phyloP scores from a whole-genome alignment of 306 rosid genomes.

The Chamaecrista fasciculata region DNA sequence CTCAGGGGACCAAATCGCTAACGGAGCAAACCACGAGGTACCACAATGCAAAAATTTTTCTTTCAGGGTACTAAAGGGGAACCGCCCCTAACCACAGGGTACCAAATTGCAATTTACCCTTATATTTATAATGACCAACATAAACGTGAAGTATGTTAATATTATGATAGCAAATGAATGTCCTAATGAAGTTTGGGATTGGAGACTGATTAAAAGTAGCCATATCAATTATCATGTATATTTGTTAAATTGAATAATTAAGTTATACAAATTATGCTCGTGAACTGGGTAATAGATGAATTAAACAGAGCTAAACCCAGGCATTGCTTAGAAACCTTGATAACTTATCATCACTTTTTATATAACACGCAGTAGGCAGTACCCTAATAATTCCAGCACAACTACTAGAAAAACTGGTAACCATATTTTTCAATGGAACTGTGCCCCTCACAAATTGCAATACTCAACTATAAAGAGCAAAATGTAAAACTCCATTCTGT shows the following conservation, averaged over 20 bases:
- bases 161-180: not conserved
- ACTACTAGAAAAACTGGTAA: not conserved
- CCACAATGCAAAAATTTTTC: too few relatives aligned
- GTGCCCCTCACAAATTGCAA: not conserved
- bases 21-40: too few relatives aligned
- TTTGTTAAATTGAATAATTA: not conserved
- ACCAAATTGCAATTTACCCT: too few relatives aligned
- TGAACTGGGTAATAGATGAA: not conserved
- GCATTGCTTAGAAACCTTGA: too few relatives aligned
- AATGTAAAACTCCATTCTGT: slow-evolving; percentile 27
- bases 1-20: too few relatives aligned
- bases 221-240: too few relatives aligned
- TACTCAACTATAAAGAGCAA: slow-evolving; percentile 17
- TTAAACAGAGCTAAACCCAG: not conserved
- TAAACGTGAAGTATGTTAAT: not conserved
- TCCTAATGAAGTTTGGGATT: not conserved
- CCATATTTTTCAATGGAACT: slow-evolving; percentile 21
- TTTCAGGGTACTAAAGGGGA: too few relatives aligned
- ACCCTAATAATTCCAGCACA: too few relatives aligned
- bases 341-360: too few relatives aligned
- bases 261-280: not conserved
- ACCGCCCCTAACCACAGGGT: too few relatives aligned
- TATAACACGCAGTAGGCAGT: too few relatives aligned
- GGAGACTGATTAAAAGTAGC: too few relatives aligned
- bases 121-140: not conserved